Conservation (phyloP, 2,329 filamentous ascomycete species). For the Aspergillus quadricinctus region DNA sequence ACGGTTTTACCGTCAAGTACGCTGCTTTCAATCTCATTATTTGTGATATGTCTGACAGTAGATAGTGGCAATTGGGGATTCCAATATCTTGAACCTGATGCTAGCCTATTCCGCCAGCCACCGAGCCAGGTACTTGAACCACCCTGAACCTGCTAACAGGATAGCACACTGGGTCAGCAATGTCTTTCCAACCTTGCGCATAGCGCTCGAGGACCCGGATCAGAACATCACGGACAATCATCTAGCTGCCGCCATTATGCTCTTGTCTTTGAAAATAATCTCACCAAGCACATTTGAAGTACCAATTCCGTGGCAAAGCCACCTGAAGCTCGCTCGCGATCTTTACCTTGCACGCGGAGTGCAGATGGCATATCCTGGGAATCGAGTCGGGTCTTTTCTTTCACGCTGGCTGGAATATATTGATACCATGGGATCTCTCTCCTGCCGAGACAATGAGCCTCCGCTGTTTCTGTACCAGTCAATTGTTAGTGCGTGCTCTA, state of each 20-base stretch:
- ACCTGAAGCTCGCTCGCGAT: conserved; percentile 70
- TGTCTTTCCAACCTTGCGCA: conserved; percentile 62
- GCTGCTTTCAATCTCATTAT: conserved; percentile 19
- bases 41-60: conserved; percentile 35
- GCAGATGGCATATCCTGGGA: conserved; percentile 49
- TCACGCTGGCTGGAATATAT: conserved; percentile 81
- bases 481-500: conserved; percentile 43
- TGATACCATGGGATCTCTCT: conserved; percentile 70
- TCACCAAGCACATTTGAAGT: conserved; percentile 77
- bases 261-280: conserved; percentile 77
- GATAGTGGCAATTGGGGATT: conserved; percentile 42
- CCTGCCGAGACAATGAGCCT: conserved; percentile 53
- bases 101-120: conserved; percentile 83
- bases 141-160: conserved; percentile 69
- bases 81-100: conserved; percentile 68
- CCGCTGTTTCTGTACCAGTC: conserved; percentile 51
- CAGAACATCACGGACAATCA: conserved; percentile 67
- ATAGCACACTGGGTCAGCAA: conserved; percentile 78
- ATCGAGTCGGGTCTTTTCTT: conserved; percentile 66
- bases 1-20: conserved; percentile 59
- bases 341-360: conserved; percentile 67
- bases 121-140: conserved; percentile 67
- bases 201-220: conserved; percentile 58
- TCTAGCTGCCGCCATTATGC: conserved; percentile 78
- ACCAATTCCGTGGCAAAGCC: conserved; percentile 74